These are phyloP conservation scores for Xylaria venustula DNA, from an alignment of 495 filamentous ascomycete species.

Conservation along the genomic window DNA sequence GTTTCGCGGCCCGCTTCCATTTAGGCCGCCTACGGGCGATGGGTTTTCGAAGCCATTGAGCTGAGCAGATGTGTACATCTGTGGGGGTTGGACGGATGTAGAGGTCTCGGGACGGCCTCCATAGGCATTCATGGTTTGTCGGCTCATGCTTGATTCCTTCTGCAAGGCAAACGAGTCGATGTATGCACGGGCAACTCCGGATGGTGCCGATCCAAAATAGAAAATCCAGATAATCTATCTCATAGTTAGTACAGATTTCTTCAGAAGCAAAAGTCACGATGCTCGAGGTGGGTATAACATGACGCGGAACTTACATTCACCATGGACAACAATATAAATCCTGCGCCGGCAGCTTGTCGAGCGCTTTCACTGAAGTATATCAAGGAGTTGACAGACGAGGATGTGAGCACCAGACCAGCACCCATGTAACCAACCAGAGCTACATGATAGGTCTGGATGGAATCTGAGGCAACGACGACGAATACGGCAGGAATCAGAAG, in stretches of 20 bases:
- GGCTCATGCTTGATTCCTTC: conserved; percentile 71
- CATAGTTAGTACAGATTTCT: neutral
- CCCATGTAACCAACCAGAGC: conserved; percentile 88
- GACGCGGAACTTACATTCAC: conserved; percentile 65
- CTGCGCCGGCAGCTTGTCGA: conserved; percentile 84
- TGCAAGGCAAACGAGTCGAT: conserved; percentile 94
- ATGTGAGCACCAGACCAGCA: conserved; percentile 77
- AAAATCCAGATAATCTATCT: conserved; percentile 94
- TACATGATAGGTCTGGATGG: conserved; percentile 81
- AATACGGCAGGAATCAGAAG: conserved; percentile 77
- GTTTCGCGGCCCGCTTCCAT: conserved; percentile 37
- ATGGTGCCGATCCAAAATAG: conserved; percentile 92
- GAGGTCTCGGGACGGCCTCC: conserved; percentile 76
- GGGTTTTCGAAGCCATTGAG: conserved; percentile 95
- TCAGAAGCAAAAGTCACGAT: conserved; percentile 15
- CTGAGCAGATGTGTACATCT: conserved; percentile 96
- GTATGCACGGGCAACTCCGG: conserved; percentile 82
- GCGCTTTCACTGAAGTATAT: conserved; percentile 69
- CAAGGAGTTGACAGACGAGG: conserved; percentile 76
- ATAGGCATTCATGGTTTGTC: conserved; percentile 68
- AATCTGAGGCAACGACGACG: conserved; percentile 77
- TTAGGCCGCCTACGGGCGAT: conserved; percentile 80
- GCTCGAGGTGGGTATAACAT: neutral
- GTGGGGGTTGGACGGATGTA: conserved; percentile 71
- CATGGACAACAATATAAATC: conserved; percentile 95